phyloP scores from a whole-genome alignment of 176 grass and related monocot genomes.

The Ampelocalamus luodianensis region DNA sequence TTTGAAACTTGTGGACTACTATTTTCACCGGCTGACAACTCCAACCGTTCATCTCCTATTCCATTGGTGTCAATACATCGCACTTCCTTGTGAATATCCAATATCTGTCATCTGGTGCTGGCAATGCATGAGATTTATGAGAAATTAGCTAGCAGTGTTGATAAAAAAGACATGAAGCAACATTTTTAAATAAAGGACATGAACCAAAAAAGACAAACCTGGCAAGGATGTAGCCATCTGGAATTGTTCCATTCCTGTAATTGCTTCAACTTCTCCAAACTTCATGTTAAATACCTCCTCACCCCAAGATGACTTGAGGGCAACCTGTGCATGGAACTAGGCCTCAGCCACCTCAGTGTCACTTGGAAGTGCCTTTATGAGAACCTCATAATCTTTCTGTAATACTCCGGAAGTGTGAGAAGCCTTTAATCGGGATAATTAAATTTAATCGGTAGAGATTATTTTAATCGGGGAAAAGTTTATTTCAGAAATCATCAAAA shows the following conservation, averaged over 20 bases:
- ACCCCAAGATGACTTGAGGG: slow-evolving; percentile 81
- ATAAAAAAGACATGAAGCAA: not conserved
- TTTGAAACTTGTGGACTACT: too few relatives aligned
- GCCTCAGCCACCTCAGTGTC: slow-evolving; percentile 85
- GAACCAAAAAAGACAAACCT: slow-evolving; percentile 53
- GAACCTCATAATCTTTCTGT: slow-evolving; percentile 89
- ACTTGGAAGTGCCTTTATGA: slow-evolving; percentile 79
- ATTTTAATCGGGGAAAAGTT: too few relatives aligned
- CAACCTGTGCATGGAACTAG: slow-evolving; percentile 84
- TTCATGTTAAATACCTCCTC: slow-evolving; percentile 90
- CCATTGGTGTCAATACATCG: too few relatives aligned
- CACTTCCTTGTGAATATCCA: too few relatives aligned
- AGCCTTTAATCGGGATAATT: too few relatives aligned
- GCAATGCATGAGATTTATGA: not conserved
- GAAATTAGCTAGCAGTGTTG: not conserved
- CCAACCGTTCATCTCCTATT: too few relatives aligned
- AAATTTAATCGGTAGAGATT: too few relatives aligned
- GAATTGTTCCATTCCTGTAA: slow-evolving; percentile 82
- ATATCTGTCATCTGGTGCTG: too few relatives aligned
- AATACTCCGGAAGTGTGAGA: too few relatives aligned
- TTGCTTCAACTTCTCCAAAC: slow-evolving; percentile 90
- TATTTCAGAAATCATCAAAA: too few relatives aligned
- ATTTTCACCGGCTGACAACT: too few relatives aligned
- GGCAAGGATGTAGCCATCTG: slow-evolving; percentile 78
- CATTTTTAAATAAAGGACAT: slow-evolving; percentile 18